phyloP scores from a whole-genome alignment of 2,329 filamentous ascomycete genomes.

The Biscogniauxia mediterranea region DNA sequence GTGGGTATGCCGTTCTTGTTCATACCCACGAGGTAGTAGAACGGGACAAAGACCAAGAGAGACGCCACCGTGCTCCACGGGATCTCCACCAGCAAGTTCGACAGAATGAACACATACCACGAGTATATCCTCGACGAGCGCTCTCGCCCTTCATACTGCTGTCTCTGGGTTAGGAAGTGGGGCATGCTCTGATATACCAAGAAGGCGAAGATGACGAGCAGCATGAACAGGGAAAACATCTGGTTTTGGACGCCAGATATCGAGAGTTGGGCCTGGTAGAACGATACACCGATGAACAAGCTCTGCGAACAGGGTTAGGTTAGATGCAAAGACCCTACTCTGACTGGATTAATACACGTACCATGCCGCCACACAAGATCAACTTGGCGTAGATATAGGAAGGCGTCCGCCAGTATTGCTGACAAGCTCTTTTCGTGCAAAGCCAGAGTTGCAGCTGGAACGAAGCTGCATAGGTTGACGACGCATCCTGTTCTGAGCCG shows the following conservation, averaged over 20 bases:
- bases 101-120: conserved; percentile 79
- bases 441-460: conserved; percentile 3
- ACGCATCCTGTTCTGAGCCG: no score
- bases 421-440: conserved; percentile 9
- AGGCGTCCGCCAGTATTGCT: conserved; percentile 13
- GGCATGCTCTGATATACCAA: conserved; percentile 80
- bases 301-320: conserved; percentile 32
- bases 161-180: conserved; percentile 74
- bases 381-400: conserved; percentile 16
- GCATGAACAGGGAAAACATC: conserved; percentile 15
- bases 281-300: conserved; percentile 78
- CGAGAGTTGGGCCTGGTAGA: conserved; percentile 69
- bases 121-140: conserved; percentile 76
- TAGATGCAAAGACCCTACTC: neutral
- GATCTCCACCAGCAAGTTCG: conserved; percentile 77
- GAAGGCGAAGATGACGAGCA: conserved; percentile 68
- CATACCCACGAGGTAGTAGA: conserved; percentile 18
- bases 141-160: conserved; percentile 78
- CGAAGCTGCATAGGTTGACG: neutral
- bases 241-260: conserved; percentile 75
- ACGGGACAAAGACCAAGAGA: conserved; percentile 7
- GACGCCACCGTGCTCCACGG: conserved; percentile 29
- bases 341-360: neutral
- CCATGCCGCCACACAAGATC: conserved; percentile 6
- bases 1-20: conserved; percentile 3